These are phyloP conservation scores for Scheffersomyces segobiensis DNA, from an alignment of 1,139 yeast species.

Conservation along the genomic window DNA sequence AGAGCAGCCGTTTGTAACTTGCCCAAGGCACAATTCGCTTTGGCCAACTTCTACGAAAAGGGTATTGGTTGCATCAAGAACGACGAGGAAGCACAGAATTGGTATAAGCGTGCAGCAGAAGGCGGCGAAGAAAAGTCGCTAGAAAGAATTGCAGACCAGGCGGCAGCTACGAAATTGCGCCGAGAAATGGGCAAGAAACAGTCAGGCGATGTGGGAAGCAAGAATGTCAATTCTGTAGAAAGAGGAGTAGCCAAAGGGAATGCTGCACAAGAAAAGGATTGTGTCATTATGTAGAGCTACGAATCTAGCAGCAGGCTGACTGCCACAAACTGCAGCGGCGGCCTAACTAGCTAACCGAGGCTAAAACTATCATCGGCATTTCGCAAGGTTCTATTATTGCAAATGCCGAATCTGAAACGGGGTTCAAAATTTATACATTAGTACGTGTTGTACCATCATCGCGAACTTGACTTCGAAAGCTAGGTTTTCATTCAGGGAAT, in stretches of 20 bases:
- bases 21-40: slow-evolving; percentile 83
- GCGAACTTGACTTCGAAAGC: neutral
- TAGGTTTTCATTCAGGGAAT: neutral
- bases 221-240: slow-evolving; percentile 2
- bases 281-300: slow-evolving; percentile 36
- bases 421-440: too few species aligned
- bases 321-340: neutral
- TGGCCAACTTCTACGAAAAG: slow-evolving; percentile 81
- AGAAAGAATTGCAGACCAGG: slow-evolving; percentile 35
- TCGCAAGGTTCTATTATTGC: neutral
- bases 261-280: slow-evolving; percentile 45
- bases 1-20: slow-evolving; percentile 76
- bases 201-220: slow-evolving; percentile 1
- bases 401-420: neutral
- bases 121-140: slow-evolving; percentile 71
- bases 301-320: neutral
- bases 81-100: slow-evolving; percentile 57
- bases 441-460: neutral
- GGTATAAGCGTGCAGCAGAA: slow-evolving; percentile 78
- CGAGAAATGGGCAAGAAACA: slow-evolving; percentile 30
- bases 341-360: neutral
- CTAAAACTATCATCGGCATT: neutral
- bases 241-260: neutral
- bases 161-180: slow-evolving; percentile 28
- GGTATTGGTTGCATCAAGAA: slow-evolving; percentile 83